phyloP scores from a whole-genome alignment of 106 monocot species.

The Allium sativum region DNA sequence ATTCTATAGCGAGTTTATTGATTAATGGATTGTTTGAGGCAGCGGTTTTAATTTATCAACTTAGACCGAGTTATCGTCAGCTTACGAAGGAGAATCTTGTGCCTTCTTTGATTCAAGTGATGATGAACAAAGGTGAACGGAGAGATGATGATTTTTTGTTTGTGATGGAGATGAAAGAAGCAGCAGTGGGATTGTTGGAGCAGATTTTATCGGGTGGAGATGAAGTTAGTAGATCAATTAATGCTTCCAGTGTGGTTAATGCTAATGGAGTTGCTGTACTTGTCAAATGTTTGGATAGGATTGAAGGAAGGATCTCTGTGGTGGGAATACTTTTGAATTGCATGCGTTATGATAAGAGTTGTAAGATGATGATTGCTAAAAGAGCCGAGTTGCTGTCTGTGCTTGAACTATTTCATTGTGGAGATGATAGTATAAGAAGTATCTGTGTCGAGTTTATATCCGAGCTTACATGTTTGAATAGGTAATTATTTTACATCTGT shows the following conservation, averaged over 20 bases:
- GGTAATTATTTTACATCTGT: constrained; percentile 11
- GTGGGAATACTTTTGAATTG: constrained; percentile 39
- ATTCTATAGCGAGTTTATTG: constrained; percentile 29
- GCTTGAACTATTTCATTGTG: constrained; percentile 46
- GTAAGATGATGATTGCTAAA: constrained; percentile 31
- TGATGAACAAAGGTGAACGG: constrained; percentile 15
- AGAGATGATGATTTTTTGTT: constrained; percentile 19
- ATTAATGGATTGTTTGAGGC: constrained; percentile 36
- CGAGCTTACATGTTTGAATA: constrained; percentile 34
- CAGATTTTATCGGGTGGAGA: constrained; percentile 33
- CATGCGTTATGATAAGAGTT: constrained; percentile 39
- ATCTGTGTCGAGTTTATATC: constrained; percentile 42
- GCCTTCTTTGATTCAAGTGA: constrained; percentile 33
- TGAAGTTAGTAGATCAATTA: constrained; percentile 17
- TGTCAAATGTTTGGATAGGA: constrained; percentile 23
- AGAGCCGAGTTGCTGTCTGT: constrained; percentile 27
- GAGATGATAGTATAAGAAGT: constrained; percentile 29
- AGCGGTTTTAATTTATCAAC: constrained; percentile 26
- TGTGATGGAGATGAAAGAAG: constrained; percentile 29
- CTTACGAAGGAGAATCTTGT: constrained; percentile 23
- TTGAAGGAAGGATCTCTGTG: constrained; percentile 24
- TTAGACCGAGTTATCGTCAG: constrained; percentile 27
- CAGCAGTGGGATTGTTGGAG: constrained; percentile 29
- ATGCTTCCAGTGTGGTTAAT: constrained; percentile 26
- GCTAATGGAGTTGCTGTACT: constrained; percentile 35